Evolutionary conservation across 2,329 filamentous ascomycete species (phyloP).

Genomic region (Hypomyces rosellus): DNA sequence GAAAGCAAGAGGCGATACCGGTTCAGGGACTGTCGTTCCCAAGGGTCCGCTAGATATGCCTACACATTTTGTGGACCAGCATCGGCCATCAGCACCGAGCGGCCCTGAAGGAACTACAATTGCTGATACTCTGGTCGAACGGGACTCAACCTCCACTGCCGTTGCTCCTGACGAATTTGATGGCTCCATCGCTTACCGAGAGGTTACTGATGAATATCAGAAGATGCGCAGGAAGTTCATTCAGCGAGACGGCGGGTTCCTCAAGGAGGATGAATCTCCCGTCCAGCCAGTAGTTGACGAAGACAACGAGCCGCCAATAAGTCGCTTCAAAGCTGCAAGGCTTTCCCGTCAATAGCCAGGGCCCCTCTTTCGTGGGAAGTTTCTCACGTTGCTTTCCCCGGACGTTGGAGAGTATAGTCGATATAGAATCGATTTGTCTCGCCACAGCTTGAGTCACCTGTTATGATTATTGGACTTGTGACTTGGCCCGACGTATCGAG

Average conservation of each 20-base stretch:
- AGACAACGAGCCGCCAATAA: conserved; percentile 57
- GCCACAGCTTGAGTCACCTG: conserved; percentile 12
- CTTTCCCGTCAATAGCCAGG: conserved; percentile 44
- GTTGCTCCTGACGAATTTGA: conserved; percentile 61
- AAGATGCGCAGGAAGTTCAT: conserved; percentile 77
- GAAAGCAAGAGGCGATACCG: conserved; percentile 27
- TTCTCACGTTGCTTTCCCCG: background rate
- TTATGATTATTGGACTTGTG: conserved; percentile 16
- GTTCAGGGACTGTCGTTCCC: conserved; percentile 19
- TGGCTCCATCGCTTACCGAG: conserved; percentile 60
- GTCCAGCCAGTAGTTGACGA: conserved; percentile 61
- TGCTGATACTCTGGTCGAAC: conserved; percentile 54
- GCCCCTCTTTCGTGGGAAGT: background rate
- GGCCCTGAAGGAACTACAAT: conserved; percentile 51
- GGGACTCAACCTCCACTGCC: conserved; percentile 30
- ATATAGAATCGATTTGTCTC: conserved; percentile 24
- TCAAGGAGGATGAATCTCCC: conserved; percentile 61
- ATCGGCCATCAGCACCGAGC: conserved; percentile 34
- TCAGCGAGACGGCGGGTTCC: conserved; percentile 74
- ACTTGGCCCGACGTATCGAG: background rate
- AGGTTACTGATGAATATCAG: conserved; percentile 79
- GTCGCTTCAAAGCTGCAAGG: conserved; percentile 67
- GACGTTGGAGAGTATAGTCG: conserved; percentile 16
- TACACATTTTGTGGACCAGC: conserved; percentile 31
- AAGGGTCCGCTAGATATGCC: conserved; percentile 41